Percentiles rank a stretch among this genome's conserved stretches.
Evolutionary conservation across 1,284 basidiomycete genomes (phyloP).

Genomic region (Ustilago vetiveriae): DNA sequence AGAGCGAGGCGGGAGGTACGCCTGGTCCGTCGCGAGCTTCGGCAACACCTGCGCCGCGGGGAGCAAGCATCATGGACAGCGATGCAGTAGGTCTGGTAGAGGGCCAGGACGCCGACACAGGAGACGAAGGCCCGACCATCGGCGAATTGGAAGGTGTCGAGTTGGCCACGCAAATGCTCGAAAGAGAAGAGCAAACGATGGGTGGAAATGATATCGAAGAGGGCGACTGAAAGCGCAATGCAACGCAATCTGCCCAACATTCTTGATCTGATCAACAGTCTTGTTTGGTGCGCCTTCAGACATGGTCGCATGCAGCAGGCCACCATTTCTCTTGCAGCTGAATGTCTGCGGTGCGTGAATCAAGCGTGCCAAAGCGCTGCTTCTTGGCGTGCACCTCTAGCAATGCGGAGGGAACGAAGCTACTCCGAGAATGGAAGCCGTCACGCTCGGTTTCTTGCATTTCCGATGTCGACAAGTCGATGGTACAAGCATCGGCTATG

Average conservation of each 20-base stretch:
- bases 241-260: neutral
- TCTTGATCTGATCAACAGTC: neutral
- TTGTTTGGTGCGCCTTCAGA: neutral
- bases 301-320: constrained; percentile 28
- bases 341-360: constrained; percentile 26
- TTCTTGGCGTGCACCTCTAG: constrained; percentile 24
- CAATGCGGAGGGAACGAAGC: constrained; percentile 19
- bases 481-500: constrained; percentile 36
- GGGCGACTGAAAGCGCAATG: constrained; percentile 21
- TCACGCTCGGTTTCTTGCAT: constrained; percentile 5
- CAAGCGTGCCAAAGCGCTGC: constrained; percentile 30
- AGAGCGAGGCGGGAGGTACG: constrained; percentile 25
- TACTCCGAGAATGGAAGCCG: constrained; percentile 12
- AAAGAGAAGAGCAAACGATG: constrained; percentile 33
- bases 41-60: constrained; percentile 14
- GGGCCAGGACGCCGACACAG: neutral
- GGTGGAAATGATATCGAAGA: constrained; percentile 49
- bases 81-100: constrained; percentile 11
- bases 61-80: constrained; percentile 5
- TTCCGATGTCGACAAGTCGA: constrained; percentile 6
- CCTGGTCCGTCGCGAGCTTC: constrained; percentile 17
- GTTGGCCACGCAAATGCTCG: constrained; percentile 53
- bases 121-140: constrained; percentile 22
- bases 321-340: constrained; percentile 44
- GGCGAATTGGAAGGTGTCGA: constrained; percentile 41